A percentile compares a stretch with the other conserved stretches of the same genome.
Evolutionary conservation across 495 filamentous ascomycete species (phyloP).

Genomic region (Neurospora sp.): DNA sequence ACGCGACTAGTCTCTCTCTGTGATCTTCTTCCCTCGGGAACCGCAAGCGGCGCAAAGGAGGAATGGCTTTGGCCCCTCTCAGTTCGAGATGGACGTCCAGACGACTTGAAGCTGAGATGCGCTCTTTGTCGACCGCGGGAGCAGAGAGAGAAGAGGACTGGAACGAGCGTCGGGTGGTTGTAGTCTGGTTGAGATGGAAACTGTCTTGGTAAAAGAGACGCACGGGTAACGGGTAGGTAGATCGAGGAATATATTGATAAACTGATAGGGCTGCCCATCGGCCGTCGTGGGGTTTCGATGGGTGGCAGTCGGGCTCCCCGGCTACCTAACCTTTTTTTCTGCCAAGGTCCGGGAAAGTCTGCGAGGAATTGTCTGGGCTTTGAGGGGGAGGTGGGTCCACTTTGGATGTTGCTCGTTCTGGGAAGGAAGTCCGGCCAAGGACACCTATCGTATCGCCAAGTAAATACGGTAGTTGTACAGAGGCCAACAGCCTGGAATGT

Average conservation of each 20-base stretch:
- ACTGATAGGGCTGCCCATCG: not conserved
- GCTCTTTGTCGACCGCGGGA: not conserved
- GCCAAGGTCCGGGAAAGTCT: not conserved
- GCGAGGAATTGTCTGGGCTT: not conserved
- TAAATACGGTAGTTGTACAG: too few species aligned
- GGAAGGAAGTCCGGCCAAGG: not conserved
- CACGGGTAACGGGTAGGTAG: not conserved
- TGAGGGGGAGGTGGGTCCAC: not conserved
- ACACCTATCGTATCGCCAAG: not conserved
- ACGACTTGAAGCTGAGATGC: not conserved
- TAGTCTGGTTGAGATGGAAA: not conserved
- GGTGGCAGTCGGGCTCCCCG: not conserved
- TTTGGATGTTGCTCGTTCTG: not conserved
- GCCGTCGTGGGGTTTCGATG: not conserved
- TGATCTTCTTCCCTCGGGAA: not conserved
- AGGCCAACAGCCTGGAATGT: not conserved
- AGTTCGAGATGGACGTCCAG: not conserved
- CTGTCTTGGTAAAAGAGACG: not conserved
- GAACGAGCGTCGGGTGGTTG: not conserved
- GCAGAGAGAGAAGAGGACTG: not conserved
- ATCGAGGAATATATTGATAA: not conserved
- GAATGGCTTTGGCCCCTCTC: not conserved
- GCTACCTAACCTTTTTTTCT: not conserved
- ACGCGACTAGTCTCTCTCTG: not conserved
- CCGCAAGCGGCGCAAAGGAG: not conserved